These are phyloP conservation scores for Kwoniella newhampshirensis DNA, from an alignment of 768 basidiomycete genomes.

Conservation along the genomic window DNA sequence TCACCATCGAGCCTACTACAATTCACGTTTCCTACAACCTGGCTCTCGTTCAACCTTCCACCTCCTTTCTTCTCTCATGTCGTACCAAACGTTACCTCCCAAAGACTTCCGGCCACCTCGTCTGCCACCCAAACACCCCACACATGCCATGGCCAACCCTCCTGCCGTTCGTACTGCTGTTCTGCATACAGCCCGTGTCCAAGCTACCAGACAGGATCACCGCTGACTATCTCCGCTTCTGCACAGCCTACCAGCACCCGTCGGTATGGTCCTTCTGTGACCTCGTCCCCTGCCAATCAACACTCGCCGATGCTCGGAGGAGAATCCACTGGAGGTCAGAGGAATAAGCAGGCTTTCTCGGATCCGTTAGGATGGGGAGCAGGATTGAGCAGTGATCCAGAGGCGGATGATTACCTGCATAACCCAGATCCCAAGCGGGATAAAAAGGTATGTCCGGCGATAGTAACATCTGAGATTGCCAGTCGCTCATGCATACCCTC, in stretches of 20 bases:
- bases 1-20: no score
- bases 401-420: constrained; percentile 85
- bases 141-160: no score
- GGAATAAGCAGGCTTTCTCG: constrained; percentile 1
- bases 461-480: not conserved
- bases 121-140: not conserved
- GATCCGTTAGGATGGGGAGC: constrained; percentile 21
- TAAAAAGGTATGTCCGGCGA: constrained; percentile 25
- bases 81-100: constrained; percentile 3
- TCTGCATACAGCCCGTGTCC: no score
- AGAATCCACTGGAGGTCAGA: constrained; percentile 16
- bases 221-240: not conserved
- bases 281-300: constrained; percentile 23
- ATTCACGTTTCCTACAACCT: no score
- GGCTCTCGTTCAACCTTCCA: no score
- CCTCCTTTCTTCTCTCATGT: not conserved
- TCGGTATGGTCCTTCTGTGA: constrained; percentile 40
- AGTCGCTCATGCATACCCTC: not conserved
- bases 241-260: constrained; percentile 11
- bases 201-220: no score
- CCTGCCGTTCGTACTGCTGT: no score
- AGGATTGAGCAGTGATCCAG: constrained; percentile 55
- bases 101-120: constrained; percentile 3
- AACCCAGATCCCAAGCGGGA: constrained; percentile 74
- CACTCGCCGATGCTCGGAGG: constrained; percentile 27